Evolutionary conservation across 2,329 filamentous ascomycete genomes (phyloP), one percentile per base, ranked within the genome.

Genomic region (Pyricularia pennisetigena): DNA sequence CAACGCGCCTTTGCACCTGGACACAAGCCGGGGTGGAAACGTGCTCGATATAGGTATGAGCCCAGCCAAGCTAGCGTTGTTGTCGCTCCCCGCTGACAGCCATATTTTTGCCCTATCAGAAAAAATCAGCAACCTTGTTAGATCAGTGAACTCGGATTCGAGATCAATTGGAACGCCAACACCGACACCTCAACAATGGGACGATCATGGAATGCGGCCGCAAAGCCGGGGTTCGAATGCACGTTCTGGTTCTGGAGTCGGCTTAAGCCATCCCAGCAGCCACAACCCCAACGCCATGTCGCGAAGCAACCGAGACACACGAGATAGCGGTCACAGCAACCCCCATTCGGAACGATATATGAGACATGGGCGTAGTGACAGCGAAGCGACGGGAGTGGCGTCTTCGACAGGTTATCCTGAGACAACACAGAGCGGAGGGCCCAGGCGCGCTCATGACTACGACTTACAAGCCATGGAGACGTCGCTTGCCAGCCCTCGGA

Each of bases 391-490:
- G 2, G 90, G 90, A 20, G 82, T 86, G 29, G 84, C 88, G 10
- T 95, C 93, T 0, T 93, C 92, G 1, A 88, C 85, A 26, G 93
- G 94, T 64, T 97, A 96, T 75, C 85, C 89, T 29, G 91, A 94
- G 71, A 89, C 89, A 2, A 88, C 88, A 20, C 88, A 92, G 73
- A 90, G 87, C 74, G 86, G 85, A 7, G 86, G 86, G 54, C 82
- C 82, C 29, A 84, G 85, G 59, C 87, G 94, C 73, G 90, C 91
- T 68, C 93, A 97, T 75, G 94, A 98, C 76, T 98, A 97, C 75
- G 95, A 98, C 75, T 87, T 97, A 20, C 94, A 98, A 77, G 93
- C 94, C 3, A 97, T 97, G 92, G 94, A 97, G 78, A 92, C 92
- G 0, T 90, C 89, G 41, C 83, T 96, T 23, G 86, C 87, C 71